Evolutionary conservation across 805 yeast species (phyloP).

Genomic region (Zygotorulaspora florentina): DNA sequence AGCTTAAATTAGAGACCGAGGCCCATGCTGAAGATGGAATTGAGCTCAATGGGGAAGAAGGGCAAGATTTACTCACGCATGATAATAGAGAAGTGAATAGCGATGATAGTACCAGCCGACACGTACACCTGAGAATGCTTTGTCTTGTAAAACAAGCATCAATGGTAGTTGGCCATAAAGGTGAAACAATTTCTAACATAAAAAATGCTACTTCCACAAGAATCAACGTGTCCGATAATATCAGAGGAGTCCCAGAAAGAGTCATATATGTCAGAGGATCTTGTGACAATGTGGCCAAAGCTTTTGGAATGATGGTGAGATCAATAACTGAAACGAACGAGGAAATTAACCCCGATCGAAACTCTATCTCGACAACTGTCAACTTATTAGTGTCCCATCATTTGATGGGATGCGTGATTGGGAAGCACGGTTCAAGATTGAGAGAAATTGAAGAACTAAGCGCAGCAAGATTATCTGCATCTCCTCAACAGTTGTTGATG

Average conservation of each 20-base stretch:
- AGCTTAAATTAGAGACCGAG: constrained; percentile 12
- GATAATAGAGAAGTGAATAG: constrained; percentile 35
- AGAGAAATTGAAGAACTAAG: constrained; percentile 79
- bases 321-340: constrained; percentile 48
- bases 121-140: constrained; percentile 66
- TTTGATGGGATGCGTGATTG: constrained; percentile 75
- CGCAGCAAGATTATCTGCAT: constrained; percentile 72
- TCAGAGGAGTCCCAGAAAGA: constrained; percentile 67
- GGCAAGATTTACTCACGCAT: constrained; percentile 10
- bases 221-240: constrained; percentile 68
- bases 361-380: constrained; percentile 52
- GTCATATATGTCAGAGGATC: constrained; percentile 70
- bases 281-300: constrained; percentile 74
- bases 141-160: constrained; percentile 75
- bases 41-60: constrained; percentile 10
- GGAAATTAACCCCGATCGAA: constrained; percentile 47
- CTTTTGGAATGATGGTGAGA: constrained; percentile 69
- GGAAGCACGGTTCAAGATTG: constrained; percentile 68
- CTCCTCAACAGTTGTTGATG: constrained; percentile 63
- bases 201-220: constrained; percentile 60
- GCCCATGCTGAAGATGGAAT: constrained; percentile 1
- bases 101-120: constrained; percentile 48
- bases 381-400: constrained; percentile 71
- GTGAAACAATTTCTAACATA: constrained; percentile 64
- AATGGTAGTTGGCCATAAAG: constrained; percentile 71